Base-by-base conservation (phyloP, 169 alveolate species). In the Plasmodium gonderi region DNA sequence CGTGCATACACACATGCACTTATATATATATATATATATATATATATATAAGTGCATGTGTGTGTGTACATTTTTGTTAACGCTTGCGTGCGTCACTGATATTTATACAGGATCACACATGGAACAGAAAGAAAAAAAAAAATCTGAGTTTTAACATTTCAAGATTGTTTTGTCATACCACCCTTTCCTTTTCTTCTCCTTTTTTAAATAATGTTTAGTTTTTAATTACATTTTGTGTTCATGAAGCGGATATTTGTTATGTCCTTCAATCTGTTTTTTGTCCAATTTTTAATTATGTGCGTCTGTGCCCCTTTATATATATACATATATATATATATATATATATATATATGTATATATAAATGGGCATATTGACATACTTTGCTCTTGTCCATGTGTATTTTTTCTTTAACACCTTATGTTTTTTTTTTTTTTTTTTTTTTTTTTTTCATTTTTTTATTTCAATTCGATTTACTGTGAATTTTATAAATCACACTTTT, bases 201-300 rank as follows among this genome's bases (percentile, higher is more conserved):
- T 80, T 80, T 80, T 80, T 68, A 67, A 42, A 26, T 45, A 26
- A 42, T 81, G 47, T 81, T 81, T 87, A 74, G 93, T 87, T 87
- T 87, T 87, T 87, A 75, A 87, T 51, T 75, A 74, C 23, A 54
- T 74, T 87, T 87, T 87, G 89, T 87, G 31, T 29, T 49, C 75
- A 75, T 87, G 74, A 75, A 64, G 44, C 40, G 42, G 20, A 60
- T 87, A 87, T 87, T 87, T 87, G 87, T 87, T 74, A 87, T 42
- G 60, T 26, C n/a, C n/a, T n/a, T 80, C 14, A 23, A 54, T 47
- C 40, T 44, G 68, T 87, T 54, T 75, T 87, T 75, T 87, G 93
- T 87, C 93, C 65, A 31, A n/a, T 87, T 87, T 87, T 87, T 51
- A 87, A 87, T 87, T 75, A 20, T 60, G 40, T 78, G 26, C 26